Evolutionary conservation across 164 flowering plant genomes (phyloP), one percentile per base, ranked within the genome.

Genomic region (Piper longum): DNA sequence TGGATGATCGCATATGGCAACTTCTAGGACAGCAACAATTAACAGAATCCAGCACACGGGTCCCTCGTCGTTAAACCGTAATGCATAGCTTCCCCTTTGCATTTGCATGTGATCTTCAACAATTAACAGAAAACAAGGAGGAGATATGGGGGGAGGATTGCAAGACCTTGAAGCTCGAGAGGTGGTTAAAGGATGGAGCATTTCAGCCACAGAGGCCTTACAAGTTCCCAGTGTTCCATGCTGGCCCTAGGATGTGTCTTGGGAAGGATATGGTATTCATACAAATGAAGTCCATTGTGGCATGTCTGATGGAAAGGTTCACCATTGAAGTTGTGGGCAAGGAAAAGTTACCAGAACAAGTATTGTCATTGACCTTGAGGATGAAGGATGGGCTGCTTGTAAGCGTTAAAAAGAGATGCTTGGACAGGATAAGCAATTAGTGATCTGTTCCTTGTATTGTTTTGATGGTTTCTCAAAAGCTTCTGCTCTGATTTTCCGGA

Each of bases 191-290:
- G 75, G 76, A 75, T 4, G 76, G 83, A 3, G 62, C 42, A 18
- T 81, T 55, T 36, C 61, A 54, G 62, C 69, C 40, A 16, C 83
- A 83, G 66, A 77, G 67, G 55, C 71, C 77, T 57, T 83, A 70
- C 52, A 60, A 68, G 66, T 83, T 42, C 43, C 78, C 84, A 2
- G 69, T 68, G 4, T 83, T 83, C 58, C 78, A 81, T 56, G 62
- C 75, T 19, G 85, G 83, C 40, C 82, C 83, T 3, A 74, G 87
- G 62, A 64, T 75, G 60, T 83, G 87, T 42, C 59, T 81, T 26
- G 87, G 87, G 55, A 81, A 75, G 60, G 87, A 83, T 4, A 74
- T 83, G 83, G 84, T 84, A 1, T 81, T 68, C 54, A 72, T 81
- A 61, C 83, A 81, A 72, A 83, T 83, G 84, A 83, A 83, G 67